Evolutionary conservation across 768 basidiomycete genomes (phyloP).

Genomic region (Tulasnella sp.): DNA sequence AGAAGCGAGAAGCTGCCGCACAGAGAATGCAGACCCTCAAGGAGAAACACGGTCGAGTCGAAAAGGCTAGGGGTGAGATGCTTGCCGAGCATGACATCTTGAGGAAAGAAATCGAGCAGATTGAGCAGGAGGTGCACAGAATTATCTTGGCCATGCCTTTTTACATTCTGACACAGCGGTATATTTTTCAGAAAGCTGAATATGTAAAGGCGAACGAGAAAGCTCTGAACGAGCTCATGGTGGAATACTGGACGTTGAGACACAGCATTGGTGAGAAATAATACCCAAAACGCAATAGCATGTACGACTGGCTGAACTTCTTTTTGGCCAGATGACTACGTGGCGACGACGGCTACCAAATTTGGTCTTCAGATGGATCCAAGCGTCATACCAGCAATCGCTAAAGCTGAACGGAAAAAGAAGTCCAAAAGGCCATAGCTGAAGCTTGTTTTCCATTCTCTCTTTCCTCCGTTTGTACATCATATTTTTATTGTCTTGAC

Average conservation of each 20-base stretch:
- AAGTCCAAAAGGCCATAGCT: not conserved
- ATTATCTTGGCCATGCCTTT: not conserved
- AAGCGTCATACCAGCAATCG: not conserved
- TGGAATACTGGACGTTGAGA: constrained; percentile 73
- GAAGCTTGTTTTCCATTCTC: no score
- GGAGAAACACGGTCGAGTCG: constrained; percentile 70
- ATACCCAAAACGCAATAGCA: not conserved
- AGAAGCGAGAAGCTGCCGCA: constrained; percentile 62
- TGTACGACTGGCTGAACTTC: not conserved
- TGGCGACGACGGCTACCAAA: constrained; percentile 77
- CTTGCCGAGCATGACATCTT: constrained; percentile 65
- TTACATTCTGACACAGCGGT: not conserved
- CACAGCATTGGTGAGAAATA: constrained; percentile 53
- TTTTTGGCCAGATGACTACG: constrained; percentile 53
- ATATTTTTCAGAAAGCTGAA: constrained; percentile 54
- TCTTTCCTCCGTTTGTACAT: no score
- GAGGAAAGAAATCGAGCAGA: constrained; percentile 49
- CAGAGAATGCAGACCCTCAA: constrained; percentile 65
- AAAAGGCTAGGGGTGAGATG: constrained; percentile 56
- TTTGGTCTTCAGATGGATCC: constrained; percentile 40
- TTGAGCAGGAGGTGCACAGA: constrained; percentile 37
- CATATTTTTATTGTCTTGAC: not conserved
- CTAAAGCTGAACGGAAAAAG: constrained; percentile 4
- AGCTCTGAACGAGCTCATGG: constrained; percentile 69
- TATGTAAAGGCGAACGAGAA: constrained; percentile 62